Percentiles rank a stretch among this genome's conserved stretches.
These are phyloP conservation scores for Elaeis guineensis DNA, from an alignment of 176 grass and related monocot species.

Conservation along the genomic window DNA sequence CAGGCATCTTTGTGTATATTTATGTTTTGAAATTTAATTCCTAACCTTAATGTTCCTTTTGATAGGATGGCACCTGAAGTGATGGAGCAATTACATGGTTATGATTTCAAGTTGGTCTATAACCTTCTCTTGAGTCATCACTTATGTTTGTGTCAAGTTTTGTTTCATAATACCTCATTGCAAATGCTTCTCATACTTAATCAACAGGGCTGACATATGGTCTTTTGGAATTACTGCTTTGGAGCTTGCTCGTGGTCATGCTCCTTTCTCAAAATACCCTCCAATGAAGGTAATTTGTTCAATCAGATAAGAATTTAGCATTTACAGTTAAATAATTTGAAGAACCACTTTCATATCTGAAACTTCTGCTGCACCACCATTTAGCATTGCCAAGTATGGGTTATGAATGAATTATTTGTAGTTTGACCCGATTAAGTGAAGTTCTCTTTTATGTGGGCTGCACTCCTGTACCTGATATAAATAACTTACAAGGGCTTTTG, in stretches of 20 bases:
- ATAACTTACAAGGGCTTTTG: too few species aligned
- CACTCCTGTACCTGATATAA: too few species aligned
- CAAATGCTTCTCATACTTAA: conserved; percentile 24
- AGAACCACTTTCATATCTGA: too few species aligned
- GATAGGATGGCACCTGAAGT: conserved; percentile 97
- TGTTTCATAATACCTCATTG: background rate
- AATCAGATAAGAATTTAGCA: background rate
- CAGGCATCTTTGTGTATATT: background rate
- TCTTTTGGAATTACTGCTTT: conserved; percentile 98
- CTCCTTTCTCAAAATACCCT: conserved; percentile 27
- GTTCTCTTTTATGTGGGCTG: too few species aligned
- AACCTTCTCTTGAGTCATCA: conserved; percentile 5
- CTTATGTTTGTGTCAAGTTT: background rate
- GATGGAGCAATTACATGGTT: conserved; percentile 85
- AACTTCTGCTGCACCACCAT: too few species aligned
- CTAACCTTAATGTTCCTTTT: too few species aligned
- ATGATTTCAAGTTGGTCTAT: conserved; percentile 83
- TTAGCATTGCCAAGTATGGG: too few species aligned
- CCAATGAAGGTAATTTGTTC: conserved; percentile 76
- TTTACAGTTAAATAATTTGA: too few species aligned
- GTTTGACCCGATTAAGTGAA: too few species aligned
- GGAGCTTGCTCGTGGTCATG: conserved; percentile 91
- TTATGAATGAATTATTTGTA: too few species aligned
- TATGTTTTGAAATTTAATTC: background rate
- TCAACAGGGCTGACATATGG: conserved; percentile 94